These are phyloP conservation scores for Datisca glomerata DNA, from an alignment of 306 rosid species.

Conservation along the genomic window DNA sequence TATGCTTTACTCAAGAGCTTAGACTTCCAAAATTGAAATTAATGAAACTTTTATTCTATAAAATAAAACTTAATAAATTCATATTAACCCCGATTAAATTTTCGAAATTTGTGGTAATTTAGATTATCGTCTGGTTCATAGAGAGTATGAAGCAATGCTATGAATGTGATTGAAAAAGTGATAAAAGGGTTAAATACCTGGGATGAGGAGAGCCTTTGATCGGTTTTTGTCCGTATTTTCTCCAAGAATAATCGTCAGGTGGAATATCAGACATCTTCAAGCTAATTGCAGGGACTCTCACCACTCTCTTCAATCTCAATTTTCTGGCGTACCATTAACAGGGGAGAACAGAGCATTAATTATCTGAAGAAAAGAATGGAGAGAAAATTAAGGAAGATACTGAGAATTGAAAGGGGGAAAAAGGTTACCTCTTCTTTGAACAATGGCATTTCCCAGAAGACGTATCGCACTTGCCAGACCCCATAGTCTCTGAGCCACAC, in stretches of 20 bases:
- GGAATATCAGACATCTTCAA: slow-evolving; percentile 80
- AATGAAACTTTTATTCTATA: too few relatives aligned
- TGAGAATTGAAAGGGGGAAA: background rate
- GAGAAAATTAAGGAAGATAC: background rate
- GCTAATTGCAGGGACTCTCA: slow-evolving; percentile 76
- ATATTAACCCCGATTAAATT: too few relatives aligned
- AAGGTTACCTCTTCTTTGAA: slow-evolving; percentile 56
- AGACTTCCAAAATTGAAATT: too few relatives aligned
- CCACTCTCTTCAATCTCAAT: slow-evolving; percentile 49
- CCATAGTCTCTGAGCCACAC: slow-evolving; percentile 61
- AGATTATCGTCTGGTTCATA: too few relatives aligned
- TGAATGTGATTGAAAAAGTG: too few relatives aligned
- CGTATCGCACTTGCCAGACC: slow-evolving; percentile 56
- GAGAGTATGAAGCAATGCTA: too few relatives aligned
- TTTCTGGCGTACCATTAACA: slow-evolving; percentile 25
- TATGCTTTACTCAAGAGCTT: too few relatives aligned
- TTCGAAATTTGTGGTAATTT: too few relatives aligned
- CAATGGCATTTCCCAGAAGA: slow-evolving; percentile 40
- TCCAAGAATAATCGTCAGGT: slow-evolving; percentile 86
- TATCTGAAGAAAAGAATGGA: slow-evolving; percentile 1
- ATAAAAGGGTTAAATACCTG: slow-evolving; percentile 27
- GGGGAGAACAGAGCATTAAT: background rate
- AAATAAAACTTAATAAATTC: too few relatives aligned
- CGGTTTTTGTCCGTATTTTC: slow-evolving; percentile 85
- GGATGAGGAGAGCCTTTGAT: slow-evolving; percentile 88